Conservation (phyloP, 371 early-diverging fungal species). For the Mortierella sp. region DNA sequence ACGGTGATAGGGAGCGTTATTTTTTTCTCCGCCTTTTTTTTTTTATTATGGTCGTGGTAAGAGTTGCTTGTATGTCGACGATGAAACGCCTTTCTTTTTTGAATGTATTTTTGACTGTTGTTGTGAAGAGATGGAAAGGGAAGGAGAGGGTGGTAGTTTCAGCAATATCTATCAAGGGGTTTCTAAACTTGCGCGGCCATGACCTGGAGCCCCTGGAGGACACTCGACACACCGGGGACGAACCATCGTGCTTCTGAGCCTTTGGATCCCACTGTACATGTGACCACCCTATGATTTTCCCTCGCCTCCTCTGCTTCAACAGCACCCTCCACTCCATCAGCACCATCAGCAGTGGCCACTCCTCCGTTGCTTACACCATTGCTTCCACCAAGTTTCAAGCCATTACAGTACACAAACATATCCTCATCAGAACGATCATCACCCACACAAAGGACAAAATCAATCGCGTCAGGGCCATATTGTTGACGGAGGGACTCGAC, state of each 20-base stretch:
- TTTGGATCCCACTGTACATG: slow-evolving; percentile 73
- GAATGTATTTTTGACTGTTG: neutral
- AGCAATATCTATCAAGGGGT: neutral
- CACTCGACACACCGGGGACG: slow-evolving; percentile 66
- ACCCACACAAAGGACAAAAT: slow-evolving; percentile 84
- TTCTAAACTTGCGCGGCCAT: slow-evolving; percentile 25
- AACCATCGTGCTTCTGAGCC: slow-evolving; percentile 72
- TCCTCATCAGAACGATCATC: slow-evolving; percentile 90
- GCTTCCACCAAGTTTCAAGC: slow-evolving; percentile 51
- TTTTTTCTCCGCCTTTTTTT: neutral
- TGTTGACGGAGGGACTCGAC: slow-evolving; percentile 61
- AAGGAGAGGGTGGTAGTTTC: neutral
- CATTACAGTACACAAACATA: slow-evolving; percentile 82
- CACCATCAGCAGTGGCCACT: neutral
- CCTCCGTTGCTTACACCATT: neutral
- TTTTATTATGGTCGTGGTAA: neutral
- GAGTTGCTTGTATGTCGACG: neutral
- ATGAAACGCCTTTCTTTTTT: neutral
- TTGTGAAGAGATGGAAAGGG: neutral
- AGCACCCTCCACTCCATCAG: neutral
- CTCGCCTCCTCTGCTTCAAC: neutral
- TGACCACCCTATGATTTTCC: slow-evolving; percentile 58
- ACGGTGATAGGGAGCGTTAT: neutral
- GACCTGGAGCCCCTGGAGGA: slow-evolving; percentile 59
- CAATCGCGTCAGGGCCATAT: slow-evolving; percentile 42